Evolutionary conservation across 176 grass and related monocot genomes (phyloP).

Genomic region (Avena insularis): DNA sequence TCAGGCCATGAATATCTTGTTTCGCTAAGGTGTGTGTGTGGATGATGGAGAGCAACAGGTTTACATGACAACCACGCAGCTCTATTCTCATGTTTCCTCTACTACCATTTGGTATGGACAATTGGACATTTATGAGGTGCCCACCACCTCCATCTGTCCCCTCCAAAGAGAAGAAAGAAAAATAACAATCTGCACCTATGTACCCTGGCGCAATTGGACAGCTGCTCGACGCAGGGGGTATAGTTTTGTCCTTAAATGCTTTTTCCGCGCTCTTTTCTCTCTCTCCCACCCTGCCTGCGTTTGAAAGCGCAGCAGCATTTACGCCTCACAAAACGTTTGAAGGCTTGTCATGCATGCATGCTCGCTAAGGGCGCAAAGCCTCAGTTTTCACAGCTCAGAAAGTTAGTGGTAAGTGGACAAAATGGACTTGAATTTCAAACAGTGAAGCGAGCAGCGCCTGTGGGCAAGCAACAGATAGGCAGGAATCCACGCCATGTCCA

Average conservation of each 20-base stretch:
- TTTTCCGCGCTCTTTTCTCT: not conserved
- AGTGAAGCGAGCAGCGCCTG: constrained; percentile 51
- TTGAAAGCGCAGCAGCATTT: constrained; percentile 35
- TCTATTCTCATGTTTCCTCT: constrained; percentile 14
- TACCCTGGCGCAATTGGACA: constrained; percentile 47
- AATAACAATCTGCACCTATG: constrained; percentile 15
- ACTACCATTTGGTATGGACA: constrained; percentile 23
- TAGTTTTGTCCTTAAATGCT: constrained; percentile 62
- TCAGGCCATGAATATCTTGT: constrained; percentile 4
- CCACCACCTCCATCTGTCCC: constrained; percentile 54
- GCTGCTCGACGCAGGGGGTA: constrained; percentile 46
- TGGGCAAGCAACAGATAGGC: constrained; percentile 50
- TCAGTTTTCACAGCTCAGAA: constrained; percentile 40
- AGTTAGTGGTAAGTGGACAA: constrained; percentile 62
- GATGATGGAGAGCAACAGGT: not conserved
- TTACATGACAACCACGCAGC: constrained; percentile 15
- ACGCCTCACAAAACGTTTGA: constrained; percentile 39
- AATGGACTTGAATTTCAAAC: constrained; percentile 58
- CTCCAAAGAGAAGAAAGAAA: constrained; percentile 19
- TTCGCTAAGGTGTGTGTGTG: not conserved
- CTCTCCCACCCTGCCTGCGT: not conserved
- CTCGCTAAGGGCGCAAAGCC: constrained; percentile 44
- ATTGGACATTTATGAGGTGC: constrained; percentile 55
- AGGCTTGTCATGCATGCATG: constrained; percentile 39
- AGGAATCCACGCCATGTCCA: constrained; percentile 57